Conservation (phyloP, 225 moss, liverwort and hornwort genomes). For the Marchantia polymorpha region DNA sequence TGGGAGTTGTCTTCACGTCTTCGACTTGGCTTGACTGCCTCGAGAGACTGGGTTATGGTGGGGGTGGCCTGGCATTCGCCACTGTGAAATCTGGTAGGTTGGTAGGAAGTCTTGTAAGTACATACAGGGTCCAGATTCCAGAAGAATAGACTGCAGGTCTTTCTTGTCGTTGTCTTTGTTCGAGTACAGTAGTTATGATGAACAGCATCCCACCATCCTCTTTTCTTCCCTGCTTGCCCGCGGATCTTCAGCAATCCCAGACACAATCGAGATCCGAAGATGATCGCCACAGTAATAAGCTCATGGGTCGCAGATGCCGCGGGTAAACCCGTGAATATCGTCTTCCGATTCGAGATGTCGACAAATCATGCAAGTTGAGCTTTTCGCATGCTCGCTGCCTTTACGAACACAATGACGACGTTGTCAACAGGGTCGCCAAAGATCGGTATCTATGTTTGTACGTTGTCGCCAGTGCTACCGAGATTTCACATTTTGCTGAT, state of each 20-base stretch:
- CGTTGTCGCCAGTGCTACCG: not conserved
- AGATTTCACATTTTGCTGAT: not conserved
- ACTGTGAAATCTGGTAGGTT: no score
- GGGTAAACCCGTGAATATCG: not conserved
- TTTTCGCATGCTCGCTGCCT: not conserved
- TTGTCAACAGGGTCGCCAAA: not conserved
- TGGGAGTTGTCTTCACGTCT: not conserved
- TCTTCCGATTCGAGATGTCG: not conserved
- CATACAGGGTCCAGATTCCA: no score
- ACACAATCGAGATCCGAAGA: not conserved
- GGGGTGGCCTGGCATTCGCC: no score
- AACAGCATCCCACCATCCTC: not conserved
- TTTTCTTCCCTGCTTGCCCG: no score
- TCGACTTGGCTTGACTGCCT: not conserved
- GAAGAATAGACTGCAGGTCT: not conserved
- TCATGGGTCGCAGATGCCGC: not conserved
- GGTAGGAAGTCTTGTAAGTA: no score
- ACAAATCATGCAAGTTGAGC: not conserved
- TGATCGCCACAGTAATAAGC: not conserved
- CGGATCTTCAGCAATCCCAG: no score
- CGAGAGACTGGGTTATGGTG: no score
- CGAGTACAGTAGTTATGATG: not conserved
- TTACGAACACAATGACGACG: not conserved
- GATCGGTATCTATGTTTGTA: not conserved
- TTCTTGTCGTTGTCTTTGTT: not conserved